These are phyloP conservation scores for Erucastrum elatum DNA, from an alignment of 345 rosid genomes.

Conservation along the genomic window DNA sequence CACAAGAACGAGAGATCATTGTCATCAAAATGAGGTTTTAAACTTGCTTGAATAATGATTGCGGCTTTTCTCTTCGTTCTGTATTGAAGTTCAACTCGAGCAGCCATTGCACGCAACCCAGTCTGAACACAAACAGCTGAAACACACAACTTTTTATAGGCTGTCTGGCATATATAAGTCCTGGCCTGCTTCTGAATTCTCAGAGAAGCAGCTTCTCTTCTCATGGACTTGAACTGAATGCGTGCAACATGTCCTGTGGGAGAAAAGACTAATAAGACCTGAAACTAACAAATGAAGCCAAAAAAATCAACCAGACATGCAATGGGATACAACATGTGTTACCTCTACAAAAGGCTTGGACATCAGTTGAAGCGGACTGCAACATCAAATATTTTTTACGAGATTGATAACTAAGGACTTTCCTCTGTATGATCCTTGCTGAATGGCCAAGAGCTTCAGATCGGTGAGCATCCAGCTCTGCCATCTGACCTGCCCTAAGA, in stretches of 20 bases:
- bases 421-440: conserved; percentile 80
- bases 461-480: conserved; percentile 84
- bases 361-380: conserved; percentile 51
- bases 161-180: conserved; percentile 59
- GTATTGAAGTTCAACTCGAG: conserved; percentile 56
- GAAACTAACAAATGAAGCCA: conserved; percentile 5
- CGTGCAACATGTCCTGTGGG: conserved; percentile 68
- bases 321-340: conserved; percentile 13
- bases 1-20: conserved; percentile 2
- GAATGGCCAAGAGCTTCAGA: conserved; percentile 76
- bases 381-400: conserved; percentile 57
- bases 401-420: conserved; percentile 56
- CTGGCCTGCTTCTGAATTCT: conserved; percentile 69
- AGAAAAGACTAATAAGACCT: conserved; percentile 22
- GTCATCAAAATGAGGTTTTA: conserved; percentile 17
- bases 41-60: conserved; percentile 68
- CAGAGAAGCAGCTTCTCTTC: conserved; percentile 75
- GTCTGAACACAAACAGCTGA: conserved; percentile 72
- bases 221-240: conserved; percentile 51
- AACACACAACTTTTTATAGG: conserved; percentile 49
- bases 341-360: conserved; percentile 93
- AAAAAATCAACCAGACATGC: background rate
- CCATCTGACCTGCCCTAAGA: conserved; percentile 99
- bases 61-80: conserved; percentile 70
- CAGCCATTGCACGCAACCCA: conserved; percentile 77